Evolutionary conservation across 257 asterid species (phyloP).

Genomic region (Coffea canephora): DNA sequence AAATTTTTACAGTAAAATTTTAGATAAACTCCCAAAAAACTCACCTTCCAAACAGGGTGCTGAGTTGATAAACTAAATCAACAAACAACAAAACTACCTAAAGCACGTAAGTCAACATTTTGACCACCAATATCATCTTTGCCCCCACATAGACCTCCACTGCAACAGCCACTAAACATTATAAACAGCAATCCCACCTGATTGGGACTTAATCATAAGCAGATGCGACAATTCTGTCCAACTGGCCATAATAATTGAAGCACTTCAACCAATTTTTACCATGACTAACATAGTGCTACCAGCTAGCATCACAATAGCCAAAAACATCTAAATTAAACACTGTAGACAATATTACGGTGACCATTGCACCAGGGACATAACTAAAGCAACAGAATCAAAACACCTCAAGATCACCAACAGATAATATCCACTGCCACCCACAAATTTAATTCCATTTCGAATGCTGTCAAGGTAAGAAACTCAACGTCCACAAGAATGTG

Average conservation of each 20-base stretch:
- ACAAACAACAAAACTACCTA: neutral
- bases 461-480: neutral
- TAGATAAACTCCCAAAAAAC: no score
- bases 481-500: neutral
- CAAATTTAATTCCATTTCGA: neutral
- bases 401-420: conserved; percentile 1
- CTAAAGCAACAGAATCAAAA: neutral
- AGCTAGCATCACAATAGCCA: neutral
- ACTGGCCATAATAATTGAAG: neutral
- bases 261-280: neutral
- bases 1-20: no score
- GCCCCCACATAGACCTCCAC: neutral
- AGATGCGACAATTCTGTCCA: neutral
- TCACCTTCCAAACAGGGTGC: no score
- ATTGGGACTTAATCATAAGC: neutral
- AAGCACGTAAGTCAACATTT: neutral
- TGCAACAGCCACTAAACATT: neutral
- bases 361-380: neutral
- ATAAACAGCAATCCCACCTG: neutral
- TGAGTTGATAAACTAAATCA: neutral
- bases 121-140: neutral
- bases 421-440: neutral
- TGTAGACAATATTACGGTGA: neutral
- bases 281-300: neutral
- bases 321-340: no score